These are phyloP conservation scores for Kuraishia piskuri DNA, from an alignment of 805 yeast species.

Conservation along the genomic window DNA sequence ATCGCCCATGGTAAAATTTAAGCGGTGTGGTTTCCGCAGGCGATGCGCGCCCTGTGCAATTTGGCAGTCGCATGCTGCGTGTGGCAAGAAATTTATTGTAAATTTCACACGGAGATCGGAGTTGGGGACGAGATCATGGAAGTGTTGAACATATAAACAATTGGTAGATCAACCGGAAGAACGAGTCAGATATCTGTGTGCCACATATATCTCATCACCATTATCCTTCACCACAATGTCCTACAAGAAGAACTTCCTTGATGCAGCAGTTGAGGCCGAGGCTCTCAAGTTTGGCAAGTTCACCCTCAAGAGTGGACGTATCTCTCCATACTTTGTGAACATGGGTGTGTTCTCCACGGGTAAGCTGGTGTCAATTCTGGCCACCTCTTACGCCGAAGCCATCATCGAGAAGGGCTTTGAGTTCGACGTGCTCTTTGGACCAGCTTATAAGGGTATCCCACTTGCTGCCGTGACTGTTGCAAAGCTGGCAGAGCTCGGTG, in stretches of 20 bases:
- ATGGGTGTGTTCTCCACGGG: constrained; percentile 87
- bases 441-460: constrained; percentile 97
- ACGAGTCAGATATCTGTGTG: too few relatives aligned
- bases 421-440: constrained; percentile 91
- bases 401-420: constrained; percentile 74
- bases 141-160: too few relatives aligned
- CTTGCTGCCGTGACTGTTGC: constrained; percentile 89
- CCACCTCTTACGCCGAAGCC: constrained; percentile 82
- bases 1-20: too few relatives aligned
- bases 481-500: constrained; percentile 84
- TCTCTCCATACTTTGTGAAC: constrained; percentile 95
- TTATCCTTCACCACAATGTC: background rate
- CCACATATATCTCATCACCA: too few relatives aligned
- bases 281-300: constrained; percentile 85
- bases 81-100: too few relatives aligned
- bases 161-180: too few relatives aligned
- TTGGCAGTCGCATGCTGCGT: too few relatives aligned
- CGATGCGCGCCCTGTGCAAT: too few relatives aligned
- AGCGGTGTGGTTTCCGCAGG: too few relatives aligned
- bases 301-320: constrained; percentile 86
- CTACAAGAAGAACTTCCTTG: constrained; percentile 44
- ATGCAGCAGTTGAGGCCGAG: constrained; percentile 70
- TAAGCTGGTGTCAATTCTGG: constrained; percentile 66
- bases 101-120: too few relatives aligned
- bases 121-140: too few relatives aligned